Base-by-base conservation (phyloP, 495 filamentous ascomycete genomes). In the Aspergillus homomorphus region DNA sequence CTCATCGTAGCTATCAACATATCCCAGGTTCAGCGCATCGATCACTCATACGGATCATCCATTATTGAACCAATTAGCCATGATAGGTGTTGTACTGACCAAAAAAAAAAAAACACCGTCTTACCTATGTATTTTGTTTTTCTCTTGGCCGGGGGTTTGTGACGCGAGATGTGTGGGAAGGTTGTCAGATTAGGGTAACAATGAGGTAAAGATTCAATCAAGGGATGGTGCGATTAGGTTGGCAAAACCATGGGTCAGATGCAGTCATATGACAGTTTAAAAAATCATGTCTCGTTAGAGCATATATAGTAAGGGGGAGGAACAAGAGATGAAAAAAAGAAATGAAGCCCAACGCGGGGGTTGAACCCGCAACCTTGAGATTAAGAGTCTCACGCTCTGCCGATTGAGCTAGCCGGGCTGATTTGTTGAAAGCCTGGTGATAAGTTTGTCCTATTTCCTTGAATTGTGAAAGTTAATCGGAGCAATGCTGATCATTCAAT, bases 61-160 rank as follows among this genome's bases (percentile, higher is more conserved):
- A 61, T 61, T 20, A 56, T 61, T 10, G 18, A 53, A 15, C 53
- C 59, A 8, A 61, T 61, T 10, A 26, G 48, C 4, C 38, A 23
- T 28, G 62, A 64, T 61, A 62, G 65, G 18, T 62, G 64, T 28
- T 59, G 56, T 50, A 56, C n/a, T 66, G 15, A 63, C 63, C 45
- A 58, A 63, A 55, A 66, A 66, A n/a, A n/a, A n/a, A n/a, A n/a
- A n/a, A n/a, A n/a, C n/a, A n/a, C n/a, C n/a, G n/a, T n/a, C n/a
- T n/a, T n/a, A n/a, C n/a, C n/a, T n/a, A n/a, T n/a, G n/a, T n/a
- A n/a, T n/a, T n/a, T n/a, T n/a, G n/a, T n/a, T n/a, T n/a, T n/a
- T n/a, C n/a, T n/a, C n/a, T n/a, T n/a, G n/a, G n/a, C n/a, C n/a
- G n/a, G n/a, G n/a, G n/a, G n/a, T n/a, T n/a, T n/a, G n/a, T n/a